Evolutionary conservation across 2,329 filamentous ascomycete species (phyloP).

Genomic region (Penicillium sp.): DNA sequence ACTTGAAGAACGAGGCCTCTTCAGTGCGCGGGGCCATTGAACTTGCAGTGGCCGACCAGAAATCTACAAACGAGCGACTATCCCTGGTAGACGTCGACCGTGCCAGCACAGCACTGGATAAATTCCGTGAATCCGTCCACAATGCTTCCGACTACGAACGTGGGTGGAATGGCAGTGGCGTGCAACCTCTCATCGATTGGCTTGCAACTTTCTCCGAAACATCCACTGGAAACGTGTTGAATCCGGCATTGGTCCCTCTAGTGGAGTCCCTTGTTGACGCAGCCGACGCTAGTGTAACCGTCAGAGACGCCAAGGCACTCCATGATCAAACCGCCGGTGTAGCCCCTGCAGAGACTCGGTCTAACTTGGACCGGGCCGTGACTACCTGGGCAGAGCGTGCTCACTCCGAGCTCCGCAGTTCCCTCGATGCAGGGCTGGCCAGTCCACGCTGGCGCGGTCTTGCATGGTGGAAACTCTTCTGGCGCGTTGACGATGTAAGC

Average conservation of each 20-base stretch:
- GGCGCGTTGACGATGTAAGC: conserved; percentile 87
- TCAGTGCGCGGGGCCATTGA: conserved; percentile 40
- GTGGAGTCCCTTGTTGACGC: conserved; percentile 63
- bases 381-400: conserved; percentile 73
- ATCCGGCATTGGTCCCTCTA: conserved; percentile 64
- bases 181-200: conserved; percentile 66
- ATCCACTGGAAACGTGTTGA: conserved; percentile 51
- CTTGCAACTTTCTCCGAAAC: conserved; percentile 40
- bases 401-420: conserved; percentile 77
- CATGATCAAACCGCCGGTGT: conserved; percentile 32
- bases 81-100: conserved; percentile 62
- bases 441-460: conserved; percentile 76
- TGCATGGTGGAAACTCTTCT: conserved; percentile 93
- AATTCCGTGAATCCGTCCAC: conserved; percentile 66
- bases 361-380: conserved; percentile 58
- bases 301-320: conserved; percentile 30
- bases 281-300: conserved; percentile 33
- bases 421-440: conserved; percentile 74
- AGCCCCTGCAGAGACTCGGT: conserved; percentile 45
- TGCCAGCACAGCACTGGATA: conserved; percentile 61
- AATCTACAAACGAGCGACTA: conserved; percentile 30
- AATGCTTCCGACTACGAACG: conserved; percentile 71
- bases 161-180: conserved; percentile 69
- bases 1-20: conserved; percentile 30
- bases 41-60: conserved; percentile 48